Conservation (phyloP, 768 basidiomycete species). For the Hirschioporus abietinus region DNA sequence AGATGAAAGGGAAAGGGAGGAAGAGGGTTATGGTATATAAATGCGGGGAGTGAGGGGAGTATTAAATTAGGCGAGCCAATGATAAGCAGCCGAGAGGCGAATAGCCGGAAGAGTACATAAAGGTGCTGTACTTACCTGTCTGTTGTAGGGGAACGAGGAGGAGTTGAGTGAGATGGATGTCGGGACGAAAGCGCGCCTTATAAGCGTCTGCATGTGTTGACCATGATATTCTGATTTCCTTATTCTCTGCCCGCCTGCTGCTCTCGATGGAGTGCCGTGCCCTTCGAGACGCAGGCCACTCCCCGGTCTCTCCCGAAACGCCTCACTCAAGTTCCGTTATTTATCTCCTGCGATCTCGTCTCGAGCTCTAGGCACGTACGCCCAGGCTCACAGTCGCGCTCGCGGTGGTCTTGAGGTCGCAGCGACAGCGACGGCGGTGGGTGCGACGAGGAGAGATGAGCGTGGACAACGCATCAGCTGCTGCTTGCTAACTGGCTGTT, state of each 20-base stretch:
- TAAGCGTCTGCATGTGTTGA: background rate
- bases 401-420: background rate
- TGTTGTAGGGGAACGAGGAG: background rate
- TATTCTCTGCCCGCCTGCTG: background rate
- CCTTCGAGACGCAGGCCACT: background rate
- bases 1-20: background rate
- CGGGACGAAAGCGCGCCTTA: background rate
- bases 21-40: background rate
- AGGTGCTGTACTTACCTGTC: background rate
- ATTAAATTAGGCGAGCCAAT: background rate
- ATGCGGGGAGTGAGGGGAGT: background rate
- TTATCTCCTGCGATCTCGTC: background rate
- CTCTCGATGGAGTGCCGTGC: background rate
- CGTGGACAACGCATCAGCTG: background rate
- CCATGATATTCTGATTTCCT: constrained; percentile 1
- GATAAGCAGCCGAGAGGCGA: background rate
- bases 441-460: background rate
- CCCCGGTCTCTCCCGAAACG: background rate
- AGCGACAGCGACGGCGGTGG: too few species aligned
- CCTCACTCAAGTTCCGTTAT: background rate
- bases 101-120: too few species aligned
- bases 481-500: background rate
- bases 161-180: background rate
- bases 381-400: background rate
- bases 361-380: background rate